phyloP scores from a whole-genome alignment of 2,329 filamentous ascomycete species.

The Curvularia sp. region DNA sequence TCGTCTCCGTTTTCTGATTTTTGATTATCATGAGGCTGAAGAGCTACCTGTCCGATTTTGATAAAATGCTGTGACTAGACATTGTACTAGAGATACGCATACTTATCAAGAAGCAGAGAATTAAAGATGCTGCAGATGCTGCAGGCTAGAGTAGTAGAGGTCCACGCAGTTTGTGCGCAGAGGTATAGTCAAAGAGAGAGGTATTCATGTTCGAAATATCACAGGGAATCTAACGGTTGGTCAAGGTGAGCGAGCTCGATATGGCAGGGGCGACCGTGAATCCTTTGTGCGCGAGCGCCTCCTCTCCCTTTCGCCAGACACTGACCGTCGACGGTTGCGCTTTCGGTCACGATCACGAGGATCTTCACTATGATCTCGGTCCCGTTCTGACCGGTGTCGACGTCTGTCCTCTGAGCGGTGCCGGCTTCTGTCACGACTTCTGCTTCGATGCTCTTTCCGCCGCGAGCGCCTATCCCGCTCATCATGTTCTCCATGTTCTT shows the following conservation, averaged over 20 bases:
- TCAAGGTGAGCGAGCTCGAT: slow-evolving; percentile 28
- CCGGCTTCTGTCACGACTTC: slow-evolving; percentile 22
- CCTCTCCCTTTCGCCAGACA: slow-evolving; percentile 16
- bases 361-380: not conserved
- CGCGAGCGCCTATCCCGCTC: slow-evolving; percentile 21
- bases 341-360: slow-evolving; percentile 16
- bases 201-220: not conserved
- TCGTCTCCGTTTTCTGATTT: not conserved
- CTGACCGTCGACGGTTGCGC: slow-evolving; percentile 16
- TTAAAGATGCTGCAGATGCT: not conserved
- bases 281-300: slow-evolving; percentile 19
- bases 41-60: not conserved
- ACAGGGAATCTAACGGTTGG: too few relatives aligned
- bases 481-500: slow-evolving; percentile 24
- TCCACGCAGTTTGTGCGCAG: not conserved
- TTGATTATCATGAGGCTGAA: not conserved
- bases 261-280: slow-evolving; percentile 27
- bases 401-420: slow-evolving; percentile 18
- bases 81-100: not conserved
- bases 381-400: slow-evolving; percentile 1
- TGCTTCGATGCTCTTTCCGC: slow-evolving; percentile 22
- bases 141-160: not conserved
- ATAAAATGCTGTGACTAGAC: not conserved
- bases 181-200: not conserved
- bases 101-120: not conserved